phyloP scores from a whole-genome alignment of 495 filamentous ascomycete species.

The Acidiella bohemica region DNA sequence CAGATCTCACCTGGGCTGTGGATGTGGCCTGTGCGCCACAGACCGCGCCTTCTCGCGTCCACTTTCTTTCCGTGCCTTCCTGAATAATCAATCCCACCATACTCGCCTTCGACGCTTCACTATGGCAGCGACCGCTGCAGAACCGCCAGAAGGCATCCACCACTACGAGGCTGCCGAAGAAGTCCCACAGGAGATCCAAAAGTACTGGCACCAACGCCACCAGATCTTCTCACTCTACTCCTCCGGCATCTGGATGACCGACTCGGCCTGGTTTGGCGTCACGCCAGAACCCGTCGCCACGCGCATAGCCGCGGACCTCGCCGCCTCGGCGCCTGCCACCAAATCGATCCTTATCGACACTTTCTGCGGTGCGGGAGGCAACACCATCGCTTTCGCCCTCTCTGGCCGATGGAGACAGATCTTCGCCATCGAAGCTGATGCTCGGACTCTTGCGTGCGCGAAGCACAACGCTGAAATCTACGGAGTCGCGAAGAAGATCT shows the following conservation, averaged over 20 bases:
- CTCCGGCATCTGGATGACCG: constrained; percentile 76
- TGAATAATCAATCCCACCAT: no score
- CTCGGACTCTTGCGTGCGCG: constrained; percentile 64
- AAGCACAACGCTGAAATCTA: constrained; percentile 87
- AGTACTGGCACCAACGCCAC: constrained; percentile 77
- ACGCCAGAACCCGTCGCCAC: constrained; percentile 82
- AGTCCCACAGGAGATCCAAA: constrained; percentile 18
- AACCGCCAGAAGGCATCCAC: constrained; percentile 17
- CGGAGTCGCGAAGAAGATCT: constrained; percentile 65
- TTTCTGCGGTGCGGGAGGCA: constrained; percentile 86
- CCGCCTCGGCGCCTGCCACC: constrained; percentile 36
- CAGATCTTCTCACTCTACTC: constrained; percentile 76
- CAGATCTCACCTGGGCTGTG: no score
- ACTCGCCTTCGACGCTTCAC: no score
- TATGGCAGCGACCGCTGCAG: constrained; percentile 4
- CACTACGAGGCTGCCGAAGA: constrained; percentile 17
- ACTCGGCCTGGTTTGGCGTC: constrained; percentile 89
- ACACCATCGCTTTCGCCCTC: constrained; percentile 83
- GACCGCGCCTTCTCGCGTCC: no score
- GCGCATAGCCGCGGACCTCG: constrained; percentile 70
- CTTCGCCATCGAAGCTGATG: constrained; percentile 77
- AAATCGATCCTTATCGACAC: constrained; percentile 59
- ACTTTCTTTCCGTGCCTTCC: no score
- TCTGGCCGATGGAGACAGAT: constrained; percentile 63
- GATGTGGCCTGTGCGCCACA: no score